Evolutionary conservation across 305 asterid species (phyloP).

Genomic region (Coffea humblotiana): DNA sequence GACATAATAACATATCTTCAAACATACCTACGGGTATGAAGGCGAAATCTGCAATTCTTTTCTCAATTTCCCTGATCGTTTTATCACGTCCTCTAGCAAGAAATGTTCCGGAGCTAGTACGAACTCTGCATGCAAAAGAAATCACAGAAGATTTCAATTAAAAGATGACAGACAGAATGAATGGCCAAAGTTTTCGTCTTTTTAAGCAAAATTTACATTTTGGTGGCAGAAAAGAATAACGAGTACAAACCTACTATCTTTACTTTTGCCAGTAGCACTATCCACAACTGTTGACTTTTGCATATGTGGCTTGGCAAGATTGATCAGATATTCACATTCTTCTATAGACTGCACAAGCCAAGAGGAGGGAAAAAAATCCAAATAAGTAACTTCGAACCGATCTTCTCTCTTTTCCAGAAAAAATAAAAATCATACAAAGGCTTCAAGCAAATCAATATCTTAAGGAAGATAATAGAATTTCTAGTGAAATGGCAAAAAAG

Average conservation of each 20-base stretch:
- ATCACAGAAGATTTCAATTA: constrained; percentile 4
- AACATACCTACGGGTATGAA: constrained; percentile 91
- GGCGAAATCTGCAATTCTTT: constrained; percentile 92
- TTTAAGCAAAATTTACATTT: constrained; percentile 10
- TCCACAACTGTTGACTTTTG: constrained; percentile 86
- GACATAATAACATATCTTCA: constrained; percentile 13
- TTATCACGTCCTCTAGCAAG: constrained; percentile 85
- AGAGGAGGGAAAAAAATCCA: constrained; percentile 1
- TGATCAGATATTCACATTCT: constrained; percentile 90
- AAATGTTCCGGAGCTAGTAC: constrained; percentile 97
- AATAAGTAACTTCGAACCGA: not conserved
- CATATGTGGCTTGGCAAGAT: constrained; percentile 86
- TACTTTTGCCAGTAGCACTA: constrained; percentile 74
- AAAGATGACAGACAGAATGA: not conserved
- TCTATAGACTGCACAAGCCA: constrained; percentile 62
- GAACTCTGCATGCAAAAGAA: constrained; percentile 54
- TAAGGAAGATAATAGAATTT: not conserved
- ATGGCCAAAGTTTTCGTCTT: not conserved
- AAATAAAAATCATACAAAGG: not conserved
- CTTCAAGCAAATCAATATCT: not conserved
- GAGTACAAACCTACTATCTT: constrained; percentile 72
- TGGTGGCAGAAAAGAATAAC: constrained; percentile 11
- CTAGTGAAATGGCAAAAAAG: not conserved
- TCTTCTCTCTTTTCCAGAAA: not conserved
- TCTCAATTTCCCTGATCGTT: constrained; percentile 70